Evolutionary conservation across 2,329 filamentous ascomycete species (phyloP), one percentile per base, ranked within the genome.

Genomic region (Penicillium rolfsii): DNA sequence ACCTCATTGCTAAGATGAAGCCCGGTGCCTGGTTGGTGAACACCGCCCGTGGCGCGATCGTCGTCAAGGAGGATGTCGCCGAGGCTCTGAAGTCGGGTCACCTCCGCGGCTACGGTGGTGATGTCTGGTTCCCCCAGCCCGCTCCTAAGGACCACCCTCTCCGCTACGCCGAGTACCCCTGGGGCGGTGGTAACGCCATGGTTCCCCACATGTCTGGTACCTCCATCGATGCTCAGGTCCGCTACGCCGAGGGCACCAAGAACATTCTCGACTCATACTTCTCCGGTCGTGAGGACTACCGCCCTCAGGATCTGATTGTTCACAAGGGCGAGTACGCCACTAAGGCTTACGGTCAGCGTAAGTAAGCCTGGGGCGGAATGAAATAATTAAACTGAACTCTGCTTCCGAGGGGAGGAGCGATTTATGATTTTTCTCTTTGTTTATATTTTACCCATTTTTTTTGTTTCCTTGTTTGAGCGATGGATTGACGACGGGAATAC

Each of bases 1-100:
- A 98, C 52, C 85, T 98, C 73, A 94, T 98, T 77, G 85, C 88
- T 80, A 97, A 98, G 91, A 99, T 98, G 95, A 98, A 98, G 91
- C 90, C 89, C 79, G 93, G 90, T 89, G 78, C 93, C 43, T 98
- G 95, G 91, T 90, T 99, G 77, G 84, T 99, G 83, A 99, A 99
- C 89, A 99, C 95, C 36, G 95, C 95, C 71, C 95, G 95, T 79
- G 95, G 95, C 74, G 95, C 95, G 80, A 99, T 99, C 77, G 93
- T 99, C 72, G 94, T 98, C 83, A 98, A 98, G 88, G 94, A 98
- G 83, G 95, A 98, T 71, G 95, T 99, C 59, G 95, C 95, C 65
- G 93, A 90, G 30, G 95, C 95, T 53, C 87, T 99, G 78, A 92
- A 94, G 85, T 87, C 85, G 36, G 95, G 95, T 73, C 93, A 98